These are phyloP conservation scores for Sodiomyces alkalinus DNA, from an alignment of 2,329 filamentous ascomycete genomes.

Conservation along the genomic window DNA sequence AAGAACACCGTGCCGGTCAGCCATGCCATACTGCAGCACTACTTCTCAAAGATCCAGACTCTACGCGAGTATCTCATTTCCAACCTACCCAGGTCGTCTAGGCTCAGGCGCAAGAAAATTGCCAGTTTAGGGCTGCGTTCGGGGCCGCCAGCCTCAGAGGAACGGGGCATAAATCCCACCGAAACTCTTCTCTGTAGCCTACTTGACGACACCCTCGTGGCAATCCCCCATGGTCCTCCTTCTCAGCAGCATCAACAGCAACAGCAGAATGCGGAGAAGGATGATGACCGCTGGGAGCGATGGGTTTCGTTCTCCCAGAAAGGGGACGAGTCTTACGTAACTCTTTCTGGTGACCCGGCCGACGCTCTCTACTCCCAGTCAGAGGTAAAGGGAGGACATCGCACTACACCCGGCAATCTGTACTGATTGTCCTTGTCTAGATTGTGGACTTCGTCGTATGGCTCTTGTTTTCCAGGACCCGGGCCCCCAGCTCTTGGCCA, in stretches of 20 bases:
- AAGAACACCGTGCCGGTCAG: constrained; percentile 1
- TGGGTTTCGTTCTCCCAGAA: constrained; percentile 47
- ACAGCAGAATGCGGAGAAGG: constrained; percentile 11
- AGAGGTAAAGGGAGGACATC: too few species aligned
- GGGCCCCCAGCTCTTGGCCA: constrained; percentile 31
- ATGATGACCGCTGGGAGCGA: constrained; percentile 32
- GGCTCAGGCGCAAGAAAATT: constrained; percentile 42
- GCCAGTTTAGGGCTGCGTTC: constrained; percentile 26
- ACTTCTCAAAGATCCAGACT: constrained; percentile 47
- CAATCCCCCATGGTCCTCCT: too few species aligned
- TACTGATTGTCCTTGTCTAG: constrained; percentile 20
- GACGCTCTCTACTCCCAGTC: constrained; percentile 39
- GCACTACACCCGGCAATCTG: constrained; percentile 9
- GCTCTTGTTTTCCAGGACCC: constrained; percentile 51
- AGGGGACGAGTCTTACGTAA: constrained; percentile 42
- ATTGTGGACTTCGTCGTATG: constrained; percentile 67
- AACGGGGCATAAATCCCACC: too few species aligned
- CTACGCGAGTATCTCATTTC: constrained; percentile 57
- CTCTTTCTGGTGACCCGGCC: constrained; percentile 29
- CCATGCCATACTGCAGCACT: constrained; percentile 4
- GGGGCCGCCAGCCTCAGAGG: constrained; percentile 11
- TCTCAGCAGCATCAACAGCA: too few species aligned
- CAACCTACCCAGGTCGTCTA: constrained; percentile 52
- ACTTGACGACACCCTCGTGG: constrained; percentile 55
- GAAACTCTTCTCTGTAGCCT: constrained; percentile 42